A percentile compares a stretch with the other conserved stretches of the same genome.
Conservation (phyloP, 805 yeast species). For the Candida chilensis region DNA sequence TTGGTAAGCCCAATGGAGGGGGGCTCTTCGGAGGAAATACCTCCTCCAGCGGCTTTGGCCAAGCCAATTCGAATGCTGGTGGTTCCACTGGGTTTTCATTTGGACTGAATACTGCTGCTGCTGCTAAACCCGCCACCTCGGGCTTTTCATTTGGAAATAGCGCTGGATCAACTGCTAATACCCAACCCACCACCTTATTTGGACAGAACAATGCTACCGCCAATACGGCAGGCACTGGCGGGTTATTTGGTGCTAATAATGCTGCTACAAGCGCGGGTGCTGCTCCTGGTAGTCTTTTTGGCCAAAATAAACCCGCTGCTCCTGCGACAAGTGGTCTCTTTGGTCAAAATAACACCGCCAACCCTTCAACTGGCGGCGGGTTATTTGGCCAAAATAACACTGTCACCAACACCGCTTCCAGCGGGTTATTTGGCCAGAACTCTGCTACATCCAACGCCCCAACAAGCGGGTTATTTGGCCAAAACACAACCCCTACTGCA, state of each 20-base stretch:
- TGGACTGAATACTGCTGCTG: constrained; percentile 1
- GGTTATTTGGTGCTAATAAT: constrained; percentile 10
- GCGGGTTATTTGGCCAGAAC: constrained; percentile 6
- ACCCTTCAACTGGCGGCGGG: constrained; percentile 11
- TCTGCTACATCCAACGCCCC: constrained; percentile 5
- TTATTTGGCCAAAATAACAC: constrained; percentile 14
- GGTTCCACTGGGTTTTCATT: constrained; percentile 1
- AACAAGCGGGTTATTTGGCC: constrained; percentile 15
- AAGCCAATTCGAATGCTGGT: too few relatives aligned
- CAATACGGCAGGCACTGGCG: constrained; percentile 7
- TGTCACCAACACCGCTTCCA: constrained; percentile 4
- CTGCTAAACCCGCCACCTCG: not conserved
- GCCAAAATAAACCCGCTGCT: constrained; percentile 2
- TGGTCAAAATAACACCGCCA: constrained; percentile 10
- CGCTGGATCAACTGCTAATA: constrained; percentile 1
- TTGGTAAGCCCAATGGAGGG: too few relatives aligned
- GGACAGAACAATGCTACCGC: constrained; percentile 7
- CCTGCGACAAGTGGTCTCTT: constrained; percentile 9
- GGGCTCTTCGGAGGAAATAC: too few relatives aligned
- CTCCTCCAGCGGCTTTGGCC: too few relatives aligned
- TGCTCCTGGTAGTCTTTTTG: constrained; percentile 9
- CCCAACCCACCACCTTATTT: constrained; percentile 5
- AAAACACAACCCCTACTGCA: constrained; percentile 4
- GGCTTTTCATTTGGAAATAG: constrained; percentile 3
- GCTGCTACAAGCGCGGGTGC: constrained; percentile 3